Conservation (phyloP, 1,139 yeast genomes). For the Debaryomyces sp. region DNA sequence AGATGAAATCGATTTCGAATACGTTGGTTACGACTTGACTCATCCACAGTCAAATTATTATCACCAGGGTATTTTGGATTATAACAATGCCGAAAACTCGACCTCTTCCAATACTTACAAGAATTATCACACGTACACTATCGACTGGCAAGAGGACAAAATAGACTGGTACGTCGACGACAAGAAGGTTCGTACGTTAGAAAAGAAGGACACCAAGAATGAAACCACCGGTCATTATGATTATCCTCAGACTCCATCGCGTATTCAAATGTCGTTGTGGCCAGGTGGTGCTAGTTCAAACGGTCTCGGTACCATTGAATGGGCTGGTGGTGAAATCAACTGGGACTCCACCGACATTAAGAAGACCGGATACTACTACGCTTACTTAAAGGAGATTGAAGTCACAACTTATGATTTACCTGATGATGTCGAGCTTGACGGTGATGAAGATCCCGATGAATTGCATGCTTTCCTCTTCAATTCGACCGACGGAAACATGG, state of each 20-base stretch:
- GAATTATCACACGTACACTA: slow-evolving; percentile 72
- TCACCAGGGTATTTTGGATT: slow-evolving; percentile 72
- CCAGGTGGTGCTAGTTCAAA: slow-evolving; percentile 78
- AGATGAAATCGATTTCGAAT: slow-evolving; percentile 91
- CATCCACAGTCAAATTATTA: slow-evolving; percentile 78
- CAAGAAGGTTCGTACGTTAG: slow-evolving; percentile 63
- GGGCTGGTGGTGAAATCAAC: slow-evolving; percentile 92
- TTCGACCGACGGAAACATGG: slow-evolving; percentile 45
- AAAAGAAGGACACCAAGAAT: slow-evolving; percentile 69
- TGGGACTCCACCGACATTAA: slow-evolving; percentile 79
- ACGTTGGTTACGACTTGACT: slow-evolving; percentile 71
- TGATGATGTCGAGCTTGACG: slow-evolving; percentile 33
- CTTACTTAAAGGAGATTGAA: slow-evolving; percentile 59
- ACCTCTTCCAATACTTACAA: slow-evolving; percentile 57
- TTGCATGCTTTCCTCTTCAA: slow-evolving; percentile 60
- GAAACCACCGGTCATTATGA: slow-evolving; percentile 56
- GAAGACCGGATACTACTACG: slow-evolving; percentile 77
- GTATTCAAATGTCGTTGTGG: slow-evolving; percentile 88
- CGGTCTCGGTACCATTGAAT: slow-evolving; percentile 76
- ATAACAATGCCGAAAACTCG: slow-evolving; percentile 56
- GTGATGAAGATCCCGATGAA: slow-evolving; percentile 40
- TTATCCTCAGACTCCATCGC: slow-evolving; percentile 91
- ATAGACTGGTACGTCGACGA: slow-evolving; percentile 81
- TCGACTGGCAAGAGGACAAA: slow-evolving; percentile 82
- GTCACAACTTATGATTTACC: slow-evolving; percentile 77